Evolutionary conservation across 345 rosid species (phyloP).

Genomic region (Syzygium oleosum): DNA sequence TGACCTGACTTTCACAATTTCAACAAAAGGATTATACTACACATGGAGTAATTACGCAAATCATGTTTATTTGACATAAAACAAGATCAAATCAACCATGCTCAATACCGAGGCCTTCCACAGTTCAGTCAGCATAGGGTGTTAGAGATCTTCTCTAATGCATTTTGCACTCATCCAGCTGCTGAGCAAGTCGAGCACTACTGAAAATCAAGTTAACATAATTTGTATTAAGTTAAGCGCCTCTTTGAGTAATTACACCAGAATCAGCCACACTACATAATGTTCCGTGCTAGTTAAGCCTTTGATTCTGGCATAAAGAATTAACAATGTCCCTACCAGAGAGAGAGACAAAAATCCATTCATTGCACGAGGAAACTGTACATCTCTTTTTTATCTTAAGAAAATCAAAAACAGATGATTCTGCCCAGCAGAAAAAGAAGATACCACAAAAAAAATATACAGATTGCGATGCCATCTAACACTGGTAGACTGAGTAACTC

Average conservation of each 20-base stretch:
- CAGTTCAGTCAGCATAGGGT: not conserved
- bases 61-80: not conserved
- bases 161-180: not conserved
- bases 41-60: not conserved
- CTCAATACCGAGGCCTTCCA: not conserved
- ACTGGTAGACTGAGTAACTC: constrained; percentile 43
- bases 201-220: not conserved
- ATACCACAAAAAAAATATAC: constrained; percentile 9
- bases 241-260: not conserved
- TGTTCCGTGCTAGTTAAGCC: not conserved
- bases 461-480: constrained; percentile 31
- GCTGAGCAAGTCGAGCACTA: not conserved
- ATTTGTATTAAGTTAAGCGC: not conserved
- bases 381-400: constrained; percentile 29
- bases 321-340: not conserved
- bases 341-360: constrained; percentile 16
- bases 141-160: not conserved
- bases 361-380: constrained; percentile 37
- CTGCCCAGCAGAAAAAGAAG: not conserved
- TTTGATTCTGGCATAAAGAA: not conserved
- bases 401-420: not conserved
- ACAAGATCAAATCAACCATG: not conserved
- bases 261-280: not conserved
- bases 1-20: not conserved
- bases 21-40: not conserved